Percentiles rank a stretch among this genome's conserved stretches.
These are phyloP conservation scores for Lodderomyces margitis DNA, from an alignment of 1,139 yeast species.

Conservation along the genomic window DNA sequence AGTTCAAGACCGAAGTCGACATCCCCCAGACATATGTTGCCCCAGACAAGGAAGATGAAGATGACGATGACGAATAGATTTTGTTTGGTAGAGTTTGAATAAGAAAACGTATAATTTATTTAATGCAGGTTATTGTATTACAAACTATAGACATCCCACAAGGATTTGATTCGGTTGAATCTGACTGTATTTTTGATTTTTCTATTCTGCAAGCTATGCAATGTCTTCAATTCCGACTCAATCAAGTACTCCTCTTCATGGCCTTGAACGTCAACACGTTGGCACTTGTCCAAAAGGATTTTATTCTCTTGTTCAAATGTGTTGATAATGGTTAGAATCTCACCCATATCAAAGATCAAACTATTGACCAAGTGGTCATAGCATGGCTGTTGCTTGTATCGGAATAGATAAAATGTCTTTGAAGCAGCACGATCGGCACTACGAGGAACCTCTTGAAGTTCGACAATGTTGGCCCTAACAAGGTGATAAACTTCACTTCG, in stretches of 20 bases:
- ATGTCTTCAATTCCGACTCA: constrained; percentile 70
- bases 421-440: constrained; percentile 91
- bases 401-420: constrained; percentile 79
- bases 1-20: constrained; percentile 10
- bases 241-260: constrained; percentile 72
- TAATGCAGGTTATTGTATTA: constrained; percentile 1
- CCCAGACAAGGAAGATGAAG: constrained; percentile 10
- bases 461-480: constrained; percentile 57
- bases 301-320: constrained; percentile 59
- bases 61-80: constrained; percentile 8
- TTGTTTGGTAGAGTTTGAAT: not conserved
- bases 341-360: constrained; percentile 52
- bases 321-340: constrained; percentile 54
- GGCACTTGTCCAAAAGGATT: constrained; percentile 72
- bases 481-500: constrained; percentile 60
- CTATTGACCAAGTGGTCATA: constrained; percentile 46
- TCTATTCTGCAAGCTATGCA: constrained; percentile 57
- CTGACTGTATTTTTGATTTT: constrained; percentile 56
- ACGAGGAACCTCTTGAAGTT: constrained; percentile 89
- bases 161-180: constrained; percentile 44
- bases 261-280: constrained; percentile 87
- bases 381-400: constrained; percentile 63
- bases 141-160: constrained; percentile 14
- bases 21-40: constrained; percentile 13
- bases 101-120: not conserved